Evolutionary conservation across 2,329 filamentous ascomycete species (phyloP), one percentile per base, ranked within the genome.

Genomic region (Teratosphaeria destructans): DNA sequence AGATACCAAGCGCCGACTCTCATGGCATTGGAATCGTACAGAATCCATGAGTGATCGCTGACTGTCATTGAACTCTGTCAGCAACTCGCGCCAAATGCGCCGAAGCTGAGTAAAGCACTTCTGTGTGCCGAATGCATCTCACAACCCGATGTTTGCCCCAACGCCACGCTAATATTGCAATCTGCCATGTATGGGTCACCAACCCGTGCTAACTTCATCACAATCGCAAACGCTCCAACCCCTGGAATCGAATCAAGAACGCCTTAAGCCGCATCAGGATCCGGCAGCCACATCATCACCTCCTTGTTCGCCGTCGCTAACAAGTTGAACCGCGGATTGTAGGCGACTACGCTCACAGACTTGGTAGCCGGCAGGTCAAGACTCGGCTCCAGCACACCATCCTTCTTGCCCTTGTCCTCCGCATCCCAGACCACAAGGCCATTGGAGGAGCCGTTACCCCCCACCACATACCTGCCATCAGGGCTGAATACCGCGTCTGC

Each of bases 251-350:
- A 23, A 8, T 49, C 8, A 16, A 49, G 43, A 19, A 23, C 16
- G n/a, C 43, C 43, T 49, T 19, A 16, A 27, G 60, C 62, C 56
- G 65, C 39, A 60, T 79, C 77, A 14, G 72, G 66, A 66, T 79
- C 77, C 23, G 77, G 77, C 61, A 78, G 65, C 78, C 78, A 81
- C 16, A 81, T 66, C 58, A 75, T 68, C n/a, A 79, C 65, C 57
- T 96, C 91, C 69, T 87, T 87, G 67, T 97, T 92, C 3, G 90
- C 94, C 53, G 87, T 94, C 8, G 90, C 92, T 65, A 97, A 82
- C 77, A 96, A 86, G 74, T 97, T 96, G 74, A 88, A 94, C 56
- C 92, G 82, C 29, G 92, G 94, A 71, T 96, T 97, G 72, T 91
- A 94, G 26, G 88, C 89, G 52, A 96, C 80, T 12, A 95, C 82